phyloP scores from a whole-genome alignment of 2,329 filamentous ascomycete species.

The Alternaria arborescens region DNA sequence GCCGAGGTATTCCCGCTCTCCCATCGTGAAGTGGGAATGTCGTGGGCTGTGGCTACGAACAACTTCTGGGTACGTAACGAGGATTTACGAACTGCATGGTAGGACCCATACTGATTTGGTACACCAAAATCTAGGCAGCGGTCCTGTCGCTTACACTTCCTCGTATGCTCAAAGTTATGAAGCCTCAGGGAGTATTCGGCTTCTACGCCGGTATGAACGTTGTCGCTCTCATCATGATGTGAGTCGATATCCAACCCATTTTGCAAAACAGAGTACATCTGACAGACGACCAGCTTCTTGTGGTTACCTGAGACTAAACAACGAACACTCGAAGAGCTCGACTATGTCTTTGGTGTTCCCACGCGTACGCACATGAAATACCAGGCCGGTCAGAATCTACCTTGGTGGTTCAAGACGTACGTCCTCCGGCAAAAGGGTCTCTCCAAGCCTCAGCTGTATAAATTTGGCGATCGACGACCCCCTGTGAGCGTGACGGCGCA shows the following conservation, averaged over 20 bases:
- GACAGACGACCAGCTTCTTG: constrained; percentile 55
- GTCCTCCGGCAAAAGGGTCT: constrained; percentile 51
- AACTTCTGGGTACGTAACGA: constrained; percentile 59
- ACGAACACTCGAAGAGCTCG: constrained; percentile 58
- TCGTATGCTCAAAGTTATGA: constrained; percentile 62
- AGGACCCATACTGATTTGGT: neutral
- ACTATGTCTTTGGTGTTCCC: constrained; percentile 61
- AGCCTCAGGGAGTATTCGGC: constrained; percentile 64
- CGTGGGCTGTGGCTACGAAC: constrained; percentile 72
- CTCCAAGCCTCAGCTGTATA: constrained; percentile 51
- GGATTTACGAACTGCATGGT: neutral
- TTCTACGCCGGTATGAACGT: constrained; percentile 70
- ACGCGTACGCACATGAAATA: constrained; percentile 52
- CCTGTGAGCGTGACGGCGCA: constrained; percentile 28
- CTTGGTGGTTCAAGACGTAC: constrained; percentile 59
- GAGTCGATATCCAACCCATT: constrained; percentile 7
- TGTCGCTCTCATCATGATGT: constrained; percentile 67
- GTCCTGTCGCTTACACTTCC: constrained; percentile 69
- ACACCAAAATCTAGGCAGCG: constrained; percentile 51
- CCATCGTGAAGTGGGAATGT: constrained; percentile 76
- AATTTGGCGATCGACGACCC: constrained; percentile 40
- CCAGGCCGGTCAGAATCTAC: constrained; percentile 41
- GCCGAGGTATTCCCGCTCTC: constrained; percentile 74
- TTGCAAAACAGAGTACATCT: neutral
- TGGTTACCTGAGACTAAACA: constrained; percentile 61